Conservation (phyloP, 306 rosid species). For the Macrotyloma uniflorum region DNA sequence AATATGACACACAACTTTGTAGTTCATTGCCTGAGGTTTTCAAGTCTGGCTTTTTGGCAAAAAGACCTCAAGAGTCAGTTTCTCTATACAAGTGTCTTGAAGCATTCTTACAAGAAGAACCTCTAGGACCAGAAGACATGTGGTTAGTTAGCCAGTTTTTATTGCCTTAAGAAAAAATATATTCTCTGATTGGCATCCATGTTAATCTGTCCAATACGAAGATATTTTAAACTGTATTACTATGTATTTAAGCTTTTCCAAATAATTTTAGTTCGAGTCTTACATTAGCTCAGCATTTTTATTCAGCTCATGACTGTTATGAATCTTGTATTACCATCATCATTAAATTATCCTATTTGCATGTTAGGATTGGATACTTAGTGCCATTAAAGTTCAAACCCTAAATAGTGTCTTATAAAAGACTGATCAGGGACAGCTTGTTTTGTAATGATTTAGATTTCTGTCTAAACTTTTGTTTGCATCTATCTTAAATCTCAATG, state of each 20-base stretch:
- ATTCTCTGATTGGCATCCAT: conserved; percentile 23
- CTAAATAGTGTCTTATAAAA: conserved; percentile 22
- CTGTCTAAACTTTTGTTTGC: conserved; percentile 22
- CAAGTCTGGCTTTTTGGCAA: conserved; percentile 68
- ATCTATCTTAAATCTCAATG: conserved; percentile 1
- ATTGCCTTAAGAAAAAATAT: conserved; percentile 22
- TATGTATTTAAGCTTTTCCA: conserved; percentile 30
- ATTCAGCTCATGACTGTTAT: conserved; percentile 10
- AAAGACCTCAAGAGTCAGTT: conserved; percentile 83
- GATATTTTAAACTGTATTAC: conserved; percentile 22
- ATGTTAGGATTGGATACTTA: conserved; percentile 13
- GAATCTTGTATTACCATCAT: conserved; percentile 1
- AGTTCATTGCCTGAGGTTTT: conserved; percentile 86
- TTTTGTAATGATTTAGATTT: conserved; percentile 13
- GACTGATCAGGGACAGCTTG: conserved; percentile 16
- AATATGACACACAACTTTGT: conserved; percentile 61
- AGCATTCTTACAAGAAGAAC: conserved; percentile 97
- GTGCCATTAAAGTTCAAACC: conserved; percentile 16
- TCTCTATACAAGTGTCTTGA: conserved; percentile 95
- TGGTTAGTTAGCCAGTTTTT: conserved; percentile 65
- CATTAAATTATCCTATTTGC: conserved; percentile 13
- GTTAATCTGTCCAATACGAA: conserved; percentile 17
- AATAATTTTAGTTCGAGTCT: conserved; percentile 26
- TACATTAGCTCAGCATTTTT: conserved; percentile 4
- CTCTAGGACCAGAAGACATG: conserved; percentile 99